Evolutionary conservation across 2,329 filamentous ascomycete genomes (phyloP), one percentile per base, ranked within the genome.

Genomic region (Chaetomiaceae sp.): DNA sequence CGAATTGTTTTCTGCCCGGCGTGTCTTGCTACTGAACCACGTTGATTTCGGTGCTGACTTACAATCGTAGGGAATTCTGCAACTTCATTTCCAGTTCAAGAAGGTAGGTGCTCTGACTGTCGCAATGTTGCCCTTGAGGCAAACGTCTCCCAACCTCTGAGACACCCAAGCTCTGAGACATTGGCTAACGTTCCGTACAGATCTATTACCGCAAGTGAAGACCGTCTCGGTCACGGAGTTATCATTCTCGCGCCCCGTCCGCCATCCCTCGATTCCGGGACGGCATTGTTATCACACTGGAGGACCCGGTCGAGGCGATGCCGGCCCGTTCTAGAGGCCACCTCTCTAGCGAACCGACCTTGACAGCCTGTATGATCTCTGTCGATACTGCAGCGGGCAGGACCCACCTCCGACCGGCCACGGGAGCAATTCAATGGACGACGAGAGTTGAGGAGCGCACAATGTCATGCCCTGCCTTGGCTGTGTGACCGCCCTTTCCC

Each of bases 1-100:
- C 7, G 11, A 20, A 8, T 10, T 39, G n/a, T 18, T 6, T 19
- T 6, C 10, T 17, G 19, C 29, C 10, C 34, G 42, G 9, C n/a
- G 26, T 15, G n/a, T 17, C 15, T 14, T 15, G 27, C n/a, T n/a
- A n/a, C n/a, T n/a, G n/a, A n/a, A n/a, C n/a, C n/a, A n/a, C n/a
- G n/a, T n/a, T n/a, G n/a, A n/a, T n/a, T n/a, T 24, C 22, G 22
- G 9, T 6, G 27, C 52, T 57, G 38, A 56, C 44, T 24, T 50
- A 47, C 49, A 38, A 44, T 26, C 55, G 22, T 62, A 94, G 87
- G 91, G 91, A 43, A 95, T 97, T 58, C 72, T 98, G 48, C 90
- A 96, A 69, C 78, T 98, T 48, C 91, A 97, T 65, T 98, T 98
- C 65, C 90, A 96, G 66, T 96, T 97, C 75, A 98, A 97, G 68